Evolutionary conservation across 179 eudicot genomes (phyloP).

Genomic region (Vitellaria paradoxa): DNA sequence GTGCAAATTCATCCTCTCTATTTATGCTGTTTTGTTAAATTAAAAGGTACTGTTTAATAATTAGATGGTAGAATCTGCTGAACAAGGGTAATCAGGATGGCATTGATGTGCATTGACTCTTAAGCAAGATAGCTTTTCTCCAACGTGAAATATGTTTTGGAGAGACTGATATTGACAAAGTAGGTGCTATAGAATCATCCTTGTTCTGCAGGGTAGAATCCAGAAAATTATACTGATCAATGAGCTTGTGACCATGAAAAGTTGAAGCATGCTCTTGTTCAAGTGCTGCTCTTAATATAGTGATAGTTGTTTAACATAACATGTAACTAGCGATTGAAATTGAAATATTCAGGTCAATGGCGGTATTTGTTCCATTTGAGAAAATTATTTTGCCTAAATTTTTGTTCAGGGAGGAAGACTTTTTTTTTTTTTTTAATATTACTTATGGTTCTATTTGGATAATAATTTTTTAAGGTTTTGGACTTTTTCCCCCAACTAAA

Average conservation of each 20-base stretch:
- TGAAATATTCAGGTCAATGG: neutral
- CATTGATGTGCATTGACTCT: neutral
- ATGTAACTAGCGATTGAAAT: conserved; percentile 1
- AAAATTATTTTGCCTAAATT: no score
- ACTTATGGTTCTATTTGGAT: no score
- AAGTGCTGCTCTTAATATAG: neutral
- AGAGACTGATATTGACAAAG: neutral
- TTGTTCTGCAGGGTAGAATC: neutral
- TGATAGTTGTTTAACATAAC: neutral
- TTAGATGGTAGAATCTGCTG: neutral
- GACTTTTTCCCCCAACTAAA: no score
- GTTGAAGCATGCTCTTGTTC: conserved; percentile 8
- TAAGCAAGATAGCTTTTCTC: neutral
- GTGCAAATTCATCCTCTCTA: neutral
- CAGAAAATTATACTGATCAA: neutral
- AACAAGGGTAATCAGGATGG: neutral
- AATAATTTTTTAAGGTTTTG: no score
- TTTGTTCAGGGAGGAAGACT: no score
- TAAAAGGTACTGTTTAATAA: neutral
- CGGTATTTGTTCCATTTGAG: neutral
- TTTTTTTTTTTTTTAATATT: no score
- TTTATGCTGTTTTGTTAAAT: neutral
- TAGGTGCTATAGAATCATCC: neutral
- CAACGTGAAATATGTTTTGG: neutral
- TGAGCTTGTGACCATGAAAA: neutral